Conservation (phyloP, 345 rosid species). For the Sonneratia caseolaris region DNA sequence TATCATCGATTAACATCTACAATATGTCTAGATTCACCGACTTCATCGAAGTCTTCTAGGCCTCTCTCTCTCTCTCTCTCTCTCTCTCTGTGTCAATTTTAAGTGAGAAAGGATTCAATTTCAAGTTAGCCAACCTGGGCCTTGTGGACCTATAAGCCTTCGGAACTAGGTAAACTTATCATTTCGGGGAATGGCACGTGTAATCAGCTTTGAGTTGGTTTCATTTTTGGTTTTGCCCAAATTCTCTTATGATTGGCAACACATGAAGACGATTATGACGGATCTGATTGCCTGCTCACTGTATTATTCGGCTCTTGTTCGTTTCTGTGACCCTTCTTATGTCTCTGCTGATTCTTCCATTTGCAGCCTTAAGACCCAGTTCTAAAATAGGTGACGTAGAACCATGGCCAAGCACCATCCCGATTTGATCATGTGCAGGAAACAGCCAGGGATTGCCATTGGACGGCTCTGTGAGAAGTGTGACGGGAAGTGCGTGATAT, state of each 20-base stretch:
- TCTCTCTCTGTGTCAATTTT: too few species aligned
- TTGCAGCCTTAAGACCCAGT: not conserved
- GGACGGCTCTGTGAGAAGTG: too few species aligned
- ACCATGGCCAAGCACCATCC: too few species aligned
- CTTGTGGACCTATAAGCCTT: too few species aligned
- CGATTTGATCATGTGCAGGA: too few species aligned
- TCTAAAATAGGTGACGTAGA: not conserved
- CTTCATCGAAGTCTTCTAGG: too few species aligned
- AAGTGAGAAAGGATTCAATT: too few species aligned
- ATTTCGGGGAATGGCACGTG: not conserved
- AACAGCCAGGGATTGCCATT: too few species aligned
- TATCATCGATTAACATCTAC: not conserved
- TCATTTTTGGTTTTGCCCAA: not conserved
- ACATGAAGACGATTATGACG: not conserved
- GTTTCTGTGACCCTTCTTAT: not conserved
- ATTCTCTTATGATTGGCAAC: not conserved
- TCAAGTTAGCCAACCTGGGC: too few species aligned
- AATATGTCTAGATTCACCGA: not conserved
- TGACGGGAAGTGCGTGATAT: too few species aligned
- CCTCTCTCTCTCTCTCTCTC: too few species aligned
- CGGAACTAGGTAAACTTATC: not conserved
- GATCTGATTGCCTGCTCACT: not conserved
- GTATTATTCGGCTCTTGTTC: not conserved
- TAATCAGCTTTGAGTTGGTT: not conserved
- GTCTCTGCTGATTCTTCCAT: not conserved